phyloP scores from a whole-genome alignment of 1,284 basidiomycete species.

The Trichosporon inkin region DNA sequence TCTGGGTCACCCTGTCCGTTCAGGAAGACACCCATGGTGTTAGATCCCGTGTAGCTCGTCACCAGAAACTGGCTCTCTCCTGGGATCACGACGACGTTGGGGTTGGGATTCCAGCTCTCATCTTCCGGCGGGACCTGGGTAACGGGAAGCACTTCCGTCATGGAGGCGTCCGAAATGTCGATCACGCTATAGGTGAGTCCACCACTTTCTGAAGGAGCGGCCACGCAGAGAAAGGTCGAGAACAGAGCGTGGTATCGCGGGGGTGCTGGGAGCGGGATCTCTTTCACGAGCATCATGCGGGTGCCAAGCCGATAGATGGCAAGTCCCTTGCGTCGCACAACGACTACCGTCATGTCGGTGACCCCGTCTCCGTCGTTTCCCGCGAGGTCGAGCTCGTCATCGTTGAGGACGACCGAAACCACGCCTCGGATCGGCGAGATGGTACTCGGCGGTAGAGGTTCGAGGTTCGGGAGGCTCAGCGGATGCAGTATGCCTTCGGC shows the following conservation, averaged over 20 bases:
- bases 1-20: conserved; percentile 79
- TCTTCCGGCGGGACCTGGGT: conserved; percentile 59
- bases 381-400: conserved; percentile 61
- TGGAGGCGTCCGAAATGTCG: conserved; percentile 63
- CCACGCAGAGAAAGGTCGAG: conserved; percentile 66
- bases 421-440: conserved; percentile 76
- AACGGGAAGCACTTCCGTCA: conserved; percentile 69
- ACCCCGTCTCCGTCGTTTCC: conserved; percentile 51
- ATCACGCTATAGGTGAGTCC: conserved; percentile 64
- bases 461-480: conserved; percentile 71
- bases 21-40: conserved; percentile 77
- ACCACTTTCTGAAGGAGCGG: conserved; percentile 55
- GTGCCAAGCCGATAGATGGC: conserved; percentile 64
- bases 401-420: conserved; percentile 71
- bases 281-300: conserved; percentile 62
- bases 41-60: conserved; percentile 58
- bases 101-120: conserved; percentile 54
- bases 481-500: conserved; percentile 70
- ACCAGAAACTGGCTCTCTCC: conserved; percentile 67
- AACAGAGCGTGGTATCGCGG: conserved; percentile 63
- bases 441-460: conserved; percentile 58
- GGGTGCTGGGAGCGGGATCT: conserved; percentile 69
- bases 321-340: conserved; percentile 67
- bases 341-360: conserved; percentile 68
- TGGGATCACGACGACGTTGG: conserved; percentile 66